Base-by-base conservation (phyloP, 345 rosid genomes). In the Geranium brycei region DNA sequence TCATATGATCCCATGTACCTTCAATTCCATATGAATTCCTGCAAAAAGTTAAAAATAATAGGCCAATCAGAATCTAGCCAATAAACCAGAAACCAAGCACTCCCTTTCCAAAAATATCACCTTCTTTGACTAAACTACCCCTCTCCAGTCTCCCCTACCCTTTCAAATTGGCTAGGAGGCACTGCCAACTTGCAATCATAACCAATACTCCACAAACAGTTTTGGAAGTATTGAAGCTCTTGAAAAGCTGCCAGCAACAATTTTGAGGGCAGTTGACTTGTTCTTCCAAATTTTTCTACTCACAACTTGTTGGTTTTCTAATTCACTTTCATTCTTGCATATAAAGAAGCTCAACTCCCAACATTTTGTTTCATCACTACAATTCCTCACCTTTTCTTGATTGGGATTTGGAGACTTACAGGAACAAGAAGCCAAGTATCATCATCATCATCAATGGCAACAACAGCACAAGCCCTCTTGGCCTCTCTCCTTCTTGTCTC, bases 101-200 rank as follows among this genome's bases (percentile, higher is more conserved):
- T 4, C 10, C 41, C 41, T 4, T 38, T 17, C 19, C 16, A 60
- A 64, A 18, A 59, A 32, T 41, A 62, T 19, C 4, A 14, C 28
- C 28, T 23, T 23, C 28, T 23, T 23, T 23, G 28, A 58, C 17
- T 10, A 35, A 57, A 23, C 28, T 23, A 23, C 28, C 28, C 28
- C 28, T 23, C 28, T 23, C 28, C 28, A 23, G 28, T 23, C 28
- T 23, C 28, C 28, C 28, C 28, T 2, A 23, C 28, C 31, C 56
- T 69, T 70, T 67, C 62, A 31, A 53, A 58, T 18, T 13, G 68
- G 17, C 13, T 7, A 58, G 64, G 69, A 68, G 80, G 59, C 80
- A 59, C 7, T 15, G 6, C 38, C 13, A 11, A 47, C 28, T 23
- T 23, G 28, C 28, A 23, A 23, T 23, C 28, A 23, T 0, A 23